Base-by-base conservation (phyloP, 2,329 filamentous ascomycete genomes). In the Talaromyces sp. region DNA sequence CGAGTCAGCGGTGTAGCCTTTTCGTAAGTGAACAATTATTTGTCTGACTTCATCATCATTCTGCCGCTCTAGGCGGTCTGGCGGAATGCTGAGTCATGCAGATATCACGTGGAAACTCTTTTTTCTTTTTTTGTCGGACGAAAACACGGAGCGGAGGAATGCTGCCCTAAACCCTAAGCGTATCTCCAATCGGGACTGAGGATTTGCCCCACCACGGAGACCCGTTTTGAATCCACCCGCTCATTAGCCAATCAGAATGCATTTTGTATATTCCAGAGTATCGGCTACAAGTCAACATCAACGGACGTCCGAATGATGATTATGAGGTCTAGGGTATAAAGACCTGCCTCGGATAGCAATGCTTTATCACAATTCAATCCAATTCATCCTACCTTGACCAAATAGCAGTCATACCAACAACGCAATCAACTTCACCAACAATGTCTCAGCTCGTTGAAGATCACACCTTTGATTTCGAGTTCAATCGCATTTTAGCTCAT, bases 381-480 rank as follows among this genome's bases (percentile, higher is more conserved):
- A 36, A 36, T 14, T 14, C 33, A 36, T 10, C 14, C 34, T 14
- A 36, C 34, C 14, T 36, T 36, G 14, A 36, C 34, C 34, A 16
- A 23, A 2, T 14, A 36, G 34, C 34, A 36, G 34, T 16, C 51
- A 23, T 30, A 30, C 27, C 5, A 31, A 53, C 5, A 31, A 53
- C 30, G 51, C 51, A 53, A 53, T 6, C n/a, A 10, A 53, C n/a
- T 16, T 2, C 23, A 30, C n/a, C 51, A 23, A 42, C 34, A 56
- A 56, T 56, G 54, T 42, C 33, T 40, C 23, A 40, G 7, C 34
- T 56, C 18, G 12, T 51, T 14, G 8, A 27, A 27, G 54, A 56
- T 16, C n/a, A 27, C 34, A 56, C 14, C 59, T 80, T 77, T 71
- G 68, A 80, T 65, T 81, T 81, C 62, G 79, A 81, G 63, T 64